Base-by-base conservation (phyloP, 2,329 filamentous ascomycete genomes). In the Helotiales sp. region DNA sequence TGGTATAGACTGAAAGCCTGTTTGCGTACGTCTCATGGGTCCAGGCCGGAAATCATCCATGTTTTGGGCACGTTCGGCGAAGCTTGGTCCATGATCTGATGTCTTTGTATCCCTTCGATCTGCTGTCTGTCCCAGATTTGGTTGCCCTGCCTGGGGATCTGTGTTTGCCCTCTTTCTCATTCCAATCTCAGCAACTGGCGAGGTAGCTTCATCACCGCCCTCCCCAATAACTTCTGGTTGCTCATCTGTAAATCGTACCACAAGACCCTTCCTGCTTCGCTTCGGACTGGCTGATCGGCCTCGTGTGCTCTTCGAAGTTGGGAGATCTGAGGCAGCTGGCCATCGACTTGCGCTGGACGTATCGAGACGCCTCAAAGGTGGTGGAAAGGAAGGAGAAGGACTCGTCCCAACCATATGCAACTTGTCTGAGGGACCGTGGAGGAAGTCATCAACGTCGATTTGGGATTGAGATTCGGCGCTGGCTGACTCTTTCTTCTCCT, bases 151-250 rank as follows among this genome's bases (percentile, higher is more conserved):
- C 34, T 64, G 65, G n/a, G 75, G 74, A 37, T 76, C 70, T 50
- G 73, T 71, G 55, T 73, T 66, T 34, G 75, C 66, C 60, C 72
- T 71, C 72, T 78, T 82, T 78, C 85, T 89, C 76, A 82, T 84
- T 5, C 88, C 89, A 63, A 97, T 90, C 76, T 96, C 91, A 22
- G 88, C 82, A 1, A 89, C 86, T 1, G 92, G 91, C 8, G 86
- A 81, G 63, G 92, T 89, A 63, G 91, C 90, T 78, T 97, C 93
- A 75, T 97, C 95, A 37, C 95, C 95, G 66, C 95, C 95, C 78
- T 95, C 90, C 55, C 95, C 95, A 75, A 98, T 97, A 69, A 97
- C 80, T 55, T 93, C 91, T 6, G 94, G 93, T 63, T 85, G 83
- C 10, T 85, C 85, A 72, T 92, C 88, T 61, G 85, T 86, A 75